phyloP scores from a whole-genome alignment of 2,329 filamentous ascomycete genomes.

The Zymoseptoria pseudotritici region DNA sequence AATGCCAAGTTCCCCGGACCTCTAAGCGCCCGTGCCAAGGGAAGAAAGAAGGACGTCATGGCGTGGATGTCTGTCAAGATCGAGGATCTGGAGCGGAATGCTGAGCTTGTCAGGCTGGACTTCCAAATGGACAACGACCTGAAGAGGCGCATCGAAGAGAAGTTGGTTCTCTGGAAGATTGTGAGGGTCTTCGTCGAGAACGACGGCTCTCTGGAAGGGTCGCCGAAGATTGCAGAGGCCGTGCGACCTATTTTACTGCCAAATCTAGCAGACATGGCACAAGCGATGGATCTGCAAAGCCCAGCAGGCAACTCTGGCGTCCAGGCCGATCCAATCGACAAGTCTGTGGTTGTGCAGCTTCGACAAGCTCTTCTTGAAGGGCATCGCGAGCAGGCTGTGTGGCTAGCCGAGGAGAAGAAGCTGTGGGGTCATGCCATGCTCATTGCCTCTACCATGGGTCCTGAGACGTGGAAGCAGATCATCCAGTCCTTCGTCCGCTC shows the following conservation, averaged over 20 bases:
- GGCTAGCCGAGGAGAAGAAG: slow-evolving; percentile 85
- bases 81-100: slow-evolving; percentile 56
- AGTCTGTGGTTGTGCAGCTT: slow-evolving; percentile 61
- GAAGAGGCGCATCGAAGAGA: slow-evolving; percentile 69
- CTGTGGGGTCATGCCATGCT: slow-evolving; percentile 96
- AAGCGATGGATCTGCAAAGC: slow-evolving; percentile 31
- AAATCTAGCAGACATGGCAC: slow-evolving; percentile 32
- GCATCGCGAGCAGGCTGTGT: slow-evolving; percentile 83
- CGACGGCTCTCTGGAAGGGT: slow-evolving; percentile 75
- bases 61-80: slow-evolving; percentile 75
- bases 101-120: slow-evolving; percentile 41
- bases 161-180: slow-evolving; percentile 79
- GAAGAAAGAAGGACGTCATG: slow-evolving; percentile 89
- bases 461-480: slow-evolving; percentile 77
- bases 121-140: slow-evolving; percentile 48
- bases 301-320: slow-evolving; percentile 19
- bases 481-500: slow-evolving; percentile 92
- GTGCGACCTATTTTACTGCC: slow-evolving; percentile 69
- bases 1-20: slow-evolving; percentile 83
- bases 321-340: slow-evolving; percentile 60
- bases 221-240: slow-evolving; percentile 61
- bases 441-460: slow-evolving; percentile 71
- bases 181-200: slow-evolving; percentile 74
- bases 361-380: slow-evolving; percentile 68
- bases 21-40: slow-evolving; percentile 77